Conservation (phyloP, 2,329 filamentous ascomycete species). For the Fusarium continuum region DNA sequence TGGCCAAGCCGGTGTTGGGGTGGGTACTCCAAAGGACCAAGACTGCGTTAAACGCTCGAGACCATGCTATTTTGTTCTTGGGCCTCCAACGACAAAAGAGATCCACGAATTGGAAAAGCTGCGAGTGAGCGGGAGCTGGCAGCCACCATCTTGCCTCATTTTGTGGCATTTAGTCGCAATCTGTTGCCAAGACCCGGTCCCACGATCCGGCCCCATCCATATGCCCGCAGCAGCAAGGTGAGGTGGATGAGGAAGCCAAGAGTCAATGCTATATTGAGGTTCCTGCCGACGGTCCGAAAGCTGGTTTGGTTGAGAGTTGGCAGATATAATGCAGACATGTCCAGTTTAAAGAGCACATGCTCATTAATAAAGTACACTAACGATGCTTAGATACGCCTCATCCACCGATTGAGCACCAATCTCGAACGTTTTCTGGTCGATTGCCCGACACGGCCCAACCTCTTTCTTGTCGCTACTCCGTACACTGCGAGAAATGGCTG, state of each 20-base stretch:
- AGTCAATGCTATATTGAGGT: neutral
- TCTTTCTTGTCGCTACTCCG: too few species aligned
- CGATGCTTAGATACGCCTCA: too few species aligned
- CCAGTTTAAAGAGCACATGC: too few species aligned
- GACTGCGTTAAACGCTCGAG: neutral
- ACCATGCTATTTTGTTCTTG: neutral
- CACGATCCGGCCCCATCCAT: conserved; percentile 26
- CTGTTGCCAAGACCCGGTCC: conserved; percentile 31
- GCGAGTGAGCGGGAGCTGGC: conserved; percentile 3
- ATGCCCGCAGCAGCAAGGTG: conserved; percentile 5
- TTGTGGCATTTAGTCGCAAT: conserved; percentile 37
- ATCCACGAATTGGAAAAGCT: neutral
- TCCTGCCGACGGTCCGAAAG: conserved; percentile 26
- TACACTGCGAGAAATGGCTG: neutral
- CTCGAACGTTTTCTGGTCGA: too few species aligned
- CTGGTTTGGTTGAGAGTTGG: neutral
- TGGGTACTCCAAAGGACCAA: too few species aligned
- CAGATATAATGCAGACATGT: neutral
- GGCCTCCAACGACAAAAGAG: neutral
- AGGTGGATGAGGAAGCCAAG: conserved; percentile 23
- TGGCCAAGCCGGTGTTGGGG: neutral
- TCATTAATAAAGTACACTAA: too few species aligned
- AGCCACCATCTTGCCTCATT: conserved; percentile 34
- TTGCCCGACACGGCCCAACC: too few species aligned
- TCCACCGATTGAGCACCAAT: too few species aligned